Evolutionary conservation across 139 green algal genomes (phyloP).

Genomic region (Chlorella ohadii): DNA sequence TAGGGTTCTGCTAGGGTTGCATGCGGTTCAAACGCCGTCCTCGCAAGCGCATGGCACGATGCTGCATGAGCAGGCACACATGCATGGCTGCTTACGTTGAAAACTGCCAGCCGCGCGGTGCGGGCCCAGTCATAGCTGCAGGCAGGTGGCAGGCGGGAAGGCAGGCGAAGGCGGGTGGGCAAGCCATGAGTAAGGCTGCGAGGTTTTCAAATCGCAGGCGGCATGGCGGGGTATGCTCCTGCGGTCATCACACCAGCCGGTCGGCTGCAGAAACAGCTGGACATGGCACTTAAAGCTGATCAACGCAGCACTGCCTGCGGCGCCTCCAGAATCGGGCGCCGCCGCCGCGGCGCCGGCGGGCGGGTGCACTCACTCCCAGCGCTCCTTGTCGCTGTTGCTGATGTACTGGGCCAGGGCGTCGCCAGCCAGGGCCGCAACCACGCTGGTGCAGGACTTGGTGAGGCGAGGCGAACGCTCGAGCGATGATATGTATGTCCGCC

Average conservation of each 20-base stretch:
- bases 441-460: slow-evolving; percentile 36
- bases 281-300: no score
- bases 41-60: no score
- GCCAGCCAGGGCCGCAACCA: slow-evolving; percentile 34
- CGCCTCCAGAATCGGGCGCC: neutral
- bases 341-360: neutral
- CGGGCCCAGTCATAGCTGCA: slow-evolving; percentile 40
- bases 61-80: neutral
- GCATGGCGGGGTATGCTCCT: no score
- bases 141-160: neutral
- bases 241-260: no score
- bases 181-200: neutral
- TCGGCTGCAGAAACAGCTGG: no score
- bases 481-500: neutral
- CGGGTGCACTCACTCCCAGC: slow-evolving; percentile 23
- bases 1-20: no score
- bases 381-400: neutral
- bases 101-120: slow-evolving; percentile 37
- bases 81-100: slow-evolving; percentile 19
- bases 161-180: neutral
- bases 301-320: no score
- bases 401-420: slow-evolving; percentile 41
- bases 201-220: no score
- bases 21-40: no score
- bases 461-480: neutral